Evolutionary conservation across 345 rosid genomes (phyloP).

Genomic region (Raphanus raphanistrum): DNA sequence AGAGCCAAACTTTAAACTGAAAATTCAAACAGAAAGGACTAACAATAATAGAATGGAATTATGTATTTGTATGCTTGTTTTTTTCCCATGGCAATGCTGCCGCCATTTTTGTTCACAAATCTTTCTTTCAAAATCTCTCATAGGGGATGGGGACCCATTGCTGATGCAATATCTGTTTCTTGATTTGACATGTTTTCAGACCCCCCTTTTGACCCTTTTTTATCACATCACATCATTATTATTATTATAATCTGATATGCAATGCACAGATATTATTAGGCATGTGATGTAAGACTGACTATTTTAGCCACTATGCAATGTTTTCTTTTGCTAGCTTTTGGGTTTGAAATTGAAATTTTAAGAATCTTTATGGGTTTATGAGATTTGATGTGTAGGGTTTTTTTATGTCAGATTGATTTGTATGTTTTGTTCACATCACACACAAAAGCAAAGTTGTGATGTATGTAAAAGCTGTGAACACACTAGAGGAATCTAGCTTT

Average conservation of each 20-base stretch:
- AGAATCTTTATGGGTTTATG: neutral
- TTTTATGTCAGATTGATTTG: constrained; percentile 34
- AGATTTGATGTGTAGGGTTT: constrained; percentile 22
- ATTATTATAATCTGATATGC: neutral
- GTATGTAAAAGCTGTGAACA: constrained; percentile 17
- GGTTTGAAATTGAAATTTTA: constrained; percentile 21
- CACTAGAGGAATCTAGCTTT: constrained; percentile 22
- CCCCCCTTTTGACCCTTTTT: constrained; percentile 29
- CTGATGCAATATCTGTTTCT: constrained; percentile 37
- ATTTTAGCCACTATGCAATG: constrained; percentile 13
- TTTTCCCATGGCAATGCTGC: constrained; percentile 40
- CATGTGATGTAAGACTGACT: constrained; percentile 27
- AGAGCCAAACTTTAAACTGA: neutral
- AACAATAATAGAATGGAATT: constrained; percentile 20
- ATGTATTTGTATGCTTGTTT: neutral
- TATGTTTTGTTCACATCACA: constrained; percentile 31
- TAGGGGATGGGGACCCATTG: constrained; percentile 26
- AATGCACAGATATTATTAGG: neutral
- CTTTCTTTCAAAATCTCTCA: constrained; percentile 22
- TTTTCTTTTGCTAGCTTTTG: constrained; percentile 1
- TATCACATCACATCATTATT: neutral
- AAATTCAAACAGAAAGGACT: constrained; percentile 12
- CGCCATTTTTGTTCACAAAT: constrained; percentile 68
- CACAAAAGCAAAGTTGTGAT: constrained; percentile 25
- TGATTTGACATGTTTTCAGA: constrained; percentile 35